phyloP scores from a whole-genome alignment of 1,139 yeast genomes.

The Magnusiomyces ingens region DNA sequence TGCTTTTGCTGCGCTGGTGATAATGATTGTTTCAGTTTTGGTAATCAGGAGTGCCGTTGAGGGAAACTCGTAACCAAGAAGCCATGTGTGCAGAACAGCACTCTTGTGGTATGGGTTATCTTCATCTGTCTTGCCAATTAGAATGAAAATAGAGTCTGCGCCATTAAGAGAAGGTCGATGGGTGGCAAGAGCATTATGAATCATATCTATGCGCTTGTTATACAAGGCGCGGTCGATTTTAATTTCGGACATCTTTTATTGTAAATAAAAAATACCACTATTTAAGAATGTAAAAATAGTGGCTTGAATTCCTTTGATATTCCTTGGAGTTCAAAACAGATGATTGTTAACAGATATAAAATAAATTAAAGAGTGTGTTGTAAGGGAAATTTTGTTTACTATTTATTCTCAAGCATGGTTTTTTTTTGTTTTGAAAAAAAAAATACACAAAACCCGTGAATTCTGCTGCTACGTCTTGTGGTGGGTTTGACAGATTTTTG shows the following conservation, averaged over 20 bases:
- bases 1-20: constrained; percentile 75
- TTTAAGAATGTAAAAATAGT: no score
- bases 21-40: constrained; percentile 51
- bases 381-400: no score
- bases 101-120: constrained; percentile 89
- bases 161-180: constrained; percentile 39
- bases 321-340: no score
- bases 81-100: constrained; percentile 84
- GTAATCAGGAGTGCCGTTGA: constrained; percentile 73
- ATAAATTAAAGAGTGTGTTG: no score
- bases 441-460: no score
- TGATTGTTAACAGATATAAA: no score
- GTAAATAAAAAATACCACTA: neutral
- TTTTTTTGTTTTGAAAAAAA: no score
- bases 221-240: constrained; percentile 41
- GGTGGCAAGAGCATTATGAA: constrained; percentile 38
- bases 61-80: constrained; percentile 90
- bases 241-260: constrained; percentile 21
- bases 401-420: no score
- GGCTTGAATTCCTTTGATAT: no score
- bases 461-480: no score
- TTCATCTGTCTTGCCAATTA: constrained; percentile 79
- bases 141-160: constrained; percentile 53
- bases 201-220: constrained; percentile 37
- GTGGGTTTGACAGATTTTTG: no score